Percentiles rank a stretch among this genome's conserved stretches.
Conservation (phyloP, 805 yeast species). For the Metschnikowia kunwiensis region DNA sequence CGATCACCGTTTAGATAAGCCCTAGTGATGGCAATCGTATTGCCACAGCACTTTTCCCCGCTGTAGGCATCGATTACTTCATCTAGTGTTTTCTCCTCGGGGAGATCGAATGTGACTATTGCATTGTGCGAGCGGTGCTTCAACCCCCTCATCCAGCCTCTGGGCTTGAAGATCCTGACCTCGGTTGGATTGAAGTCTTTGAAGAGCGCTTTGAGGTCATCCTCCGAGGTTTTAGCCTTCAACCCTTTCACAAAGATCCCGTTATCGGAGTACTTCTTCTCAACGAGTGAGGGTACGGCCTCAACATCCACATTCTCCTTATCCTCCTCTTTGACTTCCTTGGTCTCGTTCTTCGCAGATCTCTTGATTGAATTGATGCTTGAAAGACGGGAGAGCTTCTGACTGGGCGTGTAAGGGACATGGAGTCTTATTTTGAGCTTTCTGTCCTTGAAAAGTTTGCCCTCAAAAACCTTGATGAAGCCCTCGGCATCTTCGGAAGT, state of each 20-base stretch:
- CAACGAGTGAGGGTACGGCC: neutral
- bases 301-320: constrained; percentile 1
- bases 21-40: constrained; percentile 4
- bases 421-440: constrained; percentile 39
- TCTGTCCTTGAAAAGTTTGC: constrained; percentile 33
- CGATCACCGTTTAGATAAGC: constrained; percentile 12
- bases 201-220: constrained; percentile 42
- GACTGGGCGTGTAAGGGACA: constrained; percentile 33
- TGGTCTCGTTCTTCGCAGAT: constrained; percentile 4
- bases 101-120: constrained; percentile 41
- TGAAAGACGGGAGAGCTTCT: constrained; percentile 21
- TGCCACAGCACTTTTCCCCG: constrained; percentile 20
- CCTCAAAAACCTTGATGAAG: constrained; percentile 27
- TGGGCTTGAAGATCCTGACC: constrained; percentile 45
- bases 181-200: constrained; percentile 44
- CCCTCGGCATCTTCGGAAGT: constrained; percentile 26
- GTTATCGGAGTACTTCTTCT: constrained; percentile 34
- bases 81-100: constrained; percentile 38
- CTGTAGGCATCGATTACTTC: constrained; percentile 42
- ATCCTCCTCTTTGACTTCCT: constrained; percentile 5
- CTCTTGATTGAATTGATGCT: constrained; percentile 7
- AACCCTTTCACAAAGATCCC: constrained; percentile 46
- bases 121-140: constrained; percentile 46
- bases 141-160: constrained; percentile 26
- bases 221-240: constrained; percentile 40